Base-by-base conservation (phyloP, 352 stramenopile genomes). In the Phytophthora macrochlamydospora region DNA sequence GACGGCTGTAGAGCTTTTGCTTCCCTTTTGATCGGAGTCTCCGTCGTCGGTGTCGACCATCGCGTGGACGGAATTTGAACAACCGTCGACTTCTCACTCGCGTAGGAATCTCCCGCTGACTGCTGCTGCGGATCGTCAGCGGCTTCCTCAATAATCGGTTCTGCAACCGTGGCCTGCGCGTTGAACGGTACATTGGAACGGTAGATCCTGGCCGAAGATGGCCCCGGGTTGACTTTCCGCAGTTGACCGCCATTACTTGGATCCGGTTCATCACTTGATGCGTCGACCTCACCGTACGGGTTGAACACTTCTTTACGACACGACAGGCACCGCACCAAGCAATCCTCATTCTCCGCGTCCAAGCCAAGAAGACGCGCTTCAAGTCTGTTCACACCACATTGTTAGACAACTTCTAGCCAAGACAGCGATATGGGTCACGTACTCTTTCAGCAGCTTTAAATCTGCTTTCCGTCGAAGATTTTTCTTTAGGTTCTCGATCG, bases 371-470 rank as follows among this genome's bases (percentile, higher is more conserved):
- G 56, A 4, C 76, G 67, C 2, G 76, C 74, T 62, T 90, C 81
- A 28, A 92, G 64, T 48, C 83, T 92, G 43, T n/a, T 14, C 8
- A 30, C 7, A 51, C 35, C 44, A 49, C 18, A 62, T 44, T 37
- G 13, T 24, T 28, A 30, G 46, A 65, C 45, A n/a, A 24, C 35
- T 40, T 6, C 9, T 11, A 40, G 18, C 18, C 18, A 24, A 24
- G 18, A 40, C 35, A 40, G 6, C 9, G 35, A 1, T 40, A 11
- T 11, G 35, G 35, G 35, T 0, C 3, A 77, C 81, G 24, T 50
- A 89, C 83, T 92, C 81, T 74, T 82, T 82, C 18, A 92, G 61
- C 14, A 80, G 43, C 53, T 90, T 92, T 14, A 90, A 31, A 43
- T 92, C 81, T 0, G 79, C 83, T 53, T 92, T 92, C 12, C 78